Evolutionary conservation across 2,329 filamentous ascomycete species (phyloP).

Genomic region (Ophiostoma sp.): DNA sequence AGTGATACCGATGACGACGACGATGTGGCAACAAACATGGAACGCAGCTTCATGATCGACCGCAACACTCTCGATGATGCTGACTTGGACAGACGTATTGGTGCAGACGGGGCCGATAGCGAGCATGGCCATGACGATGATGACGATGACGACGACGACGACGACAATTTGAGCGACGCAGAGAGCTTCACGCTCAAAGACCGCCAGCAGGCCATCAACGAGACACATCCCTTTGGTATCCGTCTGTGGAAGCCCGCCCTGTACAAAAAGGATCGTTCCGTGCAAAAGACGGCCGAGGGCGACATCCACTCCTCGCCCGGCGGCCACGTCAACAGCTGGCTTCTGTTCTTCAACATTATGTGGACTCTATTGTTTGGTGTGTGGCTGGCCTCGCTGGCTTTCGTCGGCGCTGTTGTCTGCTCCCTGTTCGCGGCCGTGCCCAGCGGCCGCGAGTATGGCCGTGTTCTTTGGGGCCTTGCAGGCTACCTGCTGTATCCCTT

Average conservation of each 20-base stretch:
- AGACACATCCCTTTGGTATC: slow-evolving; percentile 97
- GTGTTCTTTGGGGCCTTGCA: slow-evolving; percentile 75
- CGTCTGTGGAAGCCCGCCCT: slow-evolving; percentile 97
- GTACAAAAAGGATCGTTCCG: slow-evolving; percentile 95
- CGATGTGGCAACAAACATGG: slow-evolving; percentile 15
- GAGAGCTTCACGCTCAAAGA: slow-evolving; percentile 98
- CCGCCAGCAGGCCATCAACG: slow-evolving; percentile 94
- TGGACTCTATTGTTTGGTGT: slow-evolving; percentile 94
- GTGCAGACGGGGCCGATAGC: slow-evolving; percentile 36
- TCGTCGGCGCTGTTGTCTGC: slow-evolving; percentile 69
- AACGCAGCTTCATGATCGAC: slow-evolving; percentile 18
- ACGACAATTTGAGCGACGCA: slow-evolving; percentile 75
- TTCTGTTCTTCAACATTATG: slow-evolving; percentile 79
- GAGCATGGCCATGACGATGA: slow-evolving; percentile 36
- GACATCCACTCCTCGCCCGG: slow-evolving; percentile 96
- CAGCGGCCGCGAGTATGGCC: slow-evolving; percentile 80
- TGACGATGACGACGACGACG: slow-evolving; percentile 56
- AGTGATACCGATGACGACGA: slow-evolving; percentile 18
- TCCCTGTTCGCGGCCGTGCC: slow-evolving; percentile 72
- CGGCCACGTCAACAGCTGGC: slow-evolving; percentile 74
- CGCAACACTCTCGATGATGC: slow-evolving; percentile 33
- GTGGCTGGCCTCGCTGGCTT: slow-evolving; percentile 81
- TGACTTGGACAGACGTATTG: slow-evolving; percentile 37
- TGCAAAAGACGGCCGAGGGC: slow-evolving; percentile 90
- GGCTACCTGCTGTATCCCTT: slow-evolving; percentile 93